These are phyloP conservation scores for Acidomyces sp. DNA, from an alignment of 495 filamentous ascomycete species.

Conservation along the genomic window DNA sequence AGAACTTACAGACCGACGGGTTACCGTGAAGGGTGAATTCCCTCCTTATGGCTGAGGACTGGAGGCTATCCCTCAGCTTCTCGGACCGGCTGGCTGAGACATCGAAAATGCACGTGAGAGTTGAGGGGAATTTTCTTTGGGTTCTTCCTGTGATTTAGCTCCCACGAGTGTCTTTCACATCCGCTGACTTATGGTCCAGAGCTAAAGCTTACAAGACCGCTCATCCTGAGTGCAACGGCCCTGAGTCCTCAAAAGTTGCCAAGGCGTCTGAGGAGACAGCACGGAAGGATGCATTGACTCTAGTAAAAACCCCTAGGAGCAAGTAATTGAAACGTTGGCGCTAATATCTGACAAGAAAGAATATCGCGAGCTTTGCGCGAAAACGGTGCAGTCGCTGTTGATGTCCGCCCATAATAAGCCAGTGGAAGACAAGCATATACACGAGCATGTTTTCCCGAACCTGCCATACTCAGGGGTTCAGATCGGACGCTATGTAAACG, in stretches of 20 bases:
- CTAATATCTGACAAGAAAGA: no score
- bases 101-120: conserved; percentile 12
- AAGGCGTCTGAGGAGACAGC: conserved; percentile 9
- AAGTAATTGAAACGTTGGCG: no score
- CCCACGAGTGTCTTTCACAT: no score
- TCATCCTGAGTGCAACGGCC: conserved; percentile 2
- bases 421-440: neutral
- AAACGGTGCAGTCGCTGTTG: neutral
- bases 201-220: conserved; percentile 10
- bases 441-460: conserved; percentile 7
- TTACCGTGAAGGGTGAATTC: no score
- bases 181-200: conserved; percentile 5
- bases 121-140: neutral
- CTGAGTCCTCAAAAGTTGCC: conserved; percentile 9
- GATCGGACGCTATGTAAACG: conserved; percentile 61
- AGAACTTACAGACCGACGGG: no score
- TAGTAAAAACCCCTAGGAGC: no score
- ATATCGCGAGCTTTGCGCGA: conserved; percentile 8
- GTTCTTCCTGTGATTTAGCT: no score
- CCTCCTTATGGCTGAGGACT: conserved; percentile 7
- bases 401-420: neutral
- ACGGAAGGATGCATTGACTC: conserved; percentile 5
- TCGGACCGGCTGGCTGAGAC: conserved; percentile 4
- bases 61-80: conserved; percentile 7
- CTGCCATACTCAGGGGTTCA: conserved; percentile 9